Base-by-base conservation (phyloP, 192 early-diverging fungal species). In the Lunasporangiospora selenospora region DNA sequence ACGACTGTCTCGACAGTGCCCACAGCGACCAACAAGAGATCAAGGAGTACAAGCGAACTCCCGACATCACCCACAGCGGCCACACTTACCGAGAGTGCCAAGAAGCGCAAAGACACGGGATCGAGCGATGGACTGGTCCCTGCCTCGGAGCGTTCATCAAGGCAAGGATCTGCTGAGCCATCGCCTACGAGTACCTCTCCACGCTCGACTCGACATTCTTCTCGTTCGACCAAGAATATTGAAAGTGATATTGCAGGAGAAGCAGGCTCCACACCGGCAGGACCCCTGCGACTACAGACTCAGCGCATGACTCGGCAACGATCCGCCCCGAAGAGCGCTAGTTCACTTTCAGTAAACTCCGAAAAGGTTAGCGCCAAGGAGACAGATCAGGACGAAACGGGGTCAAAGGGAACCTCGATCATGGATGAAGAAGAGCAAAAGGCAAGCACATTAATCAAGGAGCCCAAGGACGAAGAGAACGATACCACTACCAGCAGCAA, bases 181-280 rank as follows among this genome's bases (percentile, higher is more conserved):
- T 26, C 45, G 23, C 45, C n/a, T n/a, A n/a, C 23, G 24, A 29
- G 31, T 31, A 29, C 61, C 11, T 73, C 69, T 39, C 69, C 69
- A 2, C 60, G 69, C 10, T 73, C 69, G 26, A 73, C 69, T 16
- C 69, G 69, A 33, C 69, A 73, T 26, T 73, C 69, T 2, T 58
- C 31, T 29, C 69, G 69, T 4, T 47, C 45, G 26, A 30, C 26
- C 45, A 19, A 27, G 45, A 30, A 16, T 26, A 15, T 26, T 6
- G 49, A 55, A 37, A 46, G 53, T 21, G 53, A 53, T 13, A 57
- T 53, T 33, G 32, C 18, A n/a, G 11, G 30, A 4, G 58, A 61
- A 6, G 36, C 34, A 29, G 48, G 43, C 5, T 26, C 49, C 2
- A 58, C 60, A 12, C 23, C 24, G 0, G 15, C 30, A 0, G 50